phyloP scores from a whole-genome alignment of 2,329 filamentous ascomycete genomes.

The Diaporthe ilicicola region DNA sequence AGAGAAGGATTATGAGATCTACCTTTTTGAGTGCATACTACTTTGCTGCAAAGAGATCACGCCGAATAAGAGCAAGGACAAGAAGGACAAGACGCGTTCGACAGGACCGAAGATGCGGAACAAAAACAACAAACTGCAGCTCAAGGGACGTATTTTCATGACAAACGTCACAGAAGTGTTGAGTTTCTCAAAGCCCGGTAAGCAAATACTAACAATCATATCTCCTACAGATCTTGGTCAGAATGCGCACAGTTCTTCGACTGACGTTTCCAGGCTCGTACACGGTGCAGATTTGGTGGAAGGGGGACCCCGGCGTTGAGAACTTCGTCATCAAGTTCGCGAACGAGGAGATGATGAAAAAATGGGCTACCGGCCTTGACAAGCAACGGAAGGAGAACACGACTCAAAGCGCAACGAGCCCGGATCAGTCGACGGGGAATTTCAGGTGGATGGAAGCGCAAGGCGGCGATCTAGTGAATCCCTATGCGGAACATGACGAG shows the following conservation, averaged over 20 bases:
- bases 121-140: constrained; percentile 83
- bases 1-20: constrained; percentile 98
- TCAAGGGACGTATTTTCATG: constrained; percentile 99
- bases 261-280: constrained; percentile 75
- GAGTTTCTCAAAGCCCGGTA: constrained; percentile 87
- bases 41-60: constrained; percentile 97
- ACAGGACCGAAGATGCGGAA: constrained; percentile 64
- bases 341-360: constrained; percentile 92
- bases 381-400: constrained; percentile 73
- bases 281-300: constrained; percentile 98
- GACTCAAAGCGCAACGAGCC: constrained; percentile 55
- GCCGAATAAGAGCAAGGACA: constrained; percentile 83
- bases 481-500: constrained; percentile 74
- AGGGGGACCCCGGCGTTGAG: constrained; percentile 92
- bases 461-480: constrained; percentile 76
- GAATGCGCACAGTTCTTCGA: constrained; percentile 27
- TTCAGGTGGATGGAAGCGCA: constrained; percentile 83
- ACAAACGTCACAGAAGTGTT: constrained; percentile 97
- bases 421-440: constrained; percentile 68
- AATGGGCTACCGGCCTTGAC: constrained; percentile 86
- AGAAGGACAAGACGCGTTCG: constrained; percentile 70
- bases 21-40: constrained; percentile 93
- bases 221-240: not conserved
- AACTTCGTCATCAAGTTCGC: constrained; percentile 95
- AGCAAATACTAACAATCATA: constrained; percentile 40